These are phyloP conservation scores for Catunica adiposa DNA, from an alignment of 2,329 filamentous ascomycete species.

Conservation along the genomic window DNA sequence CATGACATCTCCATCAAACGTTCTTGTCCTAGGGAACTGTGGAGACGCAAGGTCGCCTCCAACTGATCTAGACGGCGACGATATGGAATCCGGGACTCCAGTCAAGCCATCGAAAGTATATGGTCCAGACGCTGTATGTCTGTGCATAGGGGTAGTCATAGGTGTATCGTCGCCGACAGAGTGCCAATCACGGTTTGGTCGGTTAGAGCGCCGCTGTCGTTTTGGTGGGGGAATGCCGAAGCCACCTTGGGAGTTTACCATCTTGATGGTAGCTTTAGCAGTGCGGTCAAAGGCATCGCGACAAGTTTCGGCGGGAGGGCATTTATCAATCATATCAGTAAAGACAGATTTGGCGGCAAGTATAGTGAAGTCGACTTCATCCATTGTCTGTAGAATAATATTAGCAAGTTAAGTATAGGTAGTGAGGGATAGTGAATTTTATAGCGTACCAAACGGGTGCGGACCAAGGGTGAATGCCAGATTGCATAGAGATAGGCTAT, in stretches of 20 bases:
- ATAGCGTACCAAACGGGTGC: conserved; percentile 62
- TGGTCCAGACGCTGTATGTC: neutral
- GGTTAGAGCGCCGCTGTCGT: conserved; percentile 17
- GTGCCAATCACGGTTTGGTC: conserved; percentile 19
- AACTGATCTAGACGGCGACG: conserved; percentile 26
- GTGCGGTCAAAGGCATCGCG: conserved; percentile 89
- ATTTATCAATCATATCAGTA: conserved; percentile 81
- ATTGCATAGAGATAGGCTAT: conserved; percentile 94
- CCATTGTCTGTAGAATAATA: conserved; percentile 45
- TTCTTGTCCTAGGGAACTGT: neutral
- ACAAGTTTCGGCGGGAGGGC: conserved; percentile 85
- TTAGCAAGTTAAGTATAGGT: conserved; percentile 22
- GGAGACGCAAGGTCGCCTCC: conserved; percentile 21
- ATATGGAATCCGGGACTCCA: conserved; percentile 24
- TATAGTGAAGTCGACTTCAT: conserved; percentile 96
- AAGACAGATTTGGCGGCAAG: conserved; percentile 85
- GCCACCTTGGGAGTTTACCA: conserved; percentile 76
- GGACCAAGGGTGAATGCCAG: conserved; percentile 84
- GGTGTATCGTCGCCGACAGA: conserved; percentile 18
- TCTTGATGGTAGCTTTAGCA: conserved; percentile 86
- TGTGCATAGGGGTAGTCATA: conserved; percentile 14
- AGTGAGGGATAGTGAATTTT: neutral
- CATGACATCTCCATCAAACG: neutral
- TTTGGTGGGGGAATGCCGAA: conserved; percentile 38
- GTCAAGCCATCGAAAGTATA: conserved; percentile 20